Base-by-base conservation (phyloP, 805 yeast genomes). In the Starmerella khaoyaiensis region DNA sequence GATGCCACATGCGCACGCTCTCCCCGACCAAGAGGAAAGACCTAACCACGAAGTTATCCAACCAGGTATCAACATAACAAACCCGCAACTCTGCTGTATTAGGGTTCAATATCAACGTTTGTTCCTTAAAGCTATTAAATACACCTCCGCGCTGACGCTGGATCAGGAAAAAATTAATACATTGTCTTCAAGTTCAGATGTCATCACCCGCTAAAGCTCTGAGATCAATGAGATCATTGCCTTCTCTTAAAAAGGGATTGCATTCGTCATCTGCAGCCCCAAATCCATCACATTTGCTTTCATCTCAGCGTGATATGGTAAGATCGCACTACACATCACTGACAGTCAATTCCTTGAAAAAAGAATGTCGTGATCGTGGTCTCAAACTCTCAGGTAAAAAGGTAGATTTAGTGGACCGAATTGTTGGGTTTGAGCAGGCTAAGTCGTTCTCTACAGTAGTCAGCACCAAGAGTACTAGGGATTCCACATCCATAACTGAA, bases 341-440 rank as follows among this genome's bases (percentile, higher is more conserved):
- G 70, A 71, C 71, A 29, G 58, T 75, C 27, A 67, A 69, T 37
- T 63, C 71, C 2, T 62, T 76, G 46, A 74, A 71, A 51, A 54
- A 53, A 36, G 81, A 76, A 52, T 74, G 81, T 52, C 68, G 69
- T 39, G 60, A 59, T 39, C 65, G 76, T 42, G 79, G 80, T 0
- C 54, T 76, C 41, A 72, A 68, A 48, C 67, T 74, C 0, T 58
- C 71, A n/a, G 84, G 84, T 11, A 64, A 64, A 34, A 76, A 76
- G 50, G 55, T 66, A 8, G 81, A 76, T 21, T 57, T 76, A 18
- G 62, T 75, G 19, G 63, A 53, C 38, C 54, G 63, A 10, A 36
- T 59, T 14, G 42, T 46, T 12, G 44, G 49, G 22, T 39, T 31
- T 28, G 55, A 54, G 32, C 39, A 43, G n/a, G 17, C 46, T 25